A percentile compares a stretch with the other conserved stretches of the same genome.
Evolutionary conservation across 2,329 filamentous ascomycete genomes (phyloP).

Genomic region (Macroventuria anomochaeta): DNA sequence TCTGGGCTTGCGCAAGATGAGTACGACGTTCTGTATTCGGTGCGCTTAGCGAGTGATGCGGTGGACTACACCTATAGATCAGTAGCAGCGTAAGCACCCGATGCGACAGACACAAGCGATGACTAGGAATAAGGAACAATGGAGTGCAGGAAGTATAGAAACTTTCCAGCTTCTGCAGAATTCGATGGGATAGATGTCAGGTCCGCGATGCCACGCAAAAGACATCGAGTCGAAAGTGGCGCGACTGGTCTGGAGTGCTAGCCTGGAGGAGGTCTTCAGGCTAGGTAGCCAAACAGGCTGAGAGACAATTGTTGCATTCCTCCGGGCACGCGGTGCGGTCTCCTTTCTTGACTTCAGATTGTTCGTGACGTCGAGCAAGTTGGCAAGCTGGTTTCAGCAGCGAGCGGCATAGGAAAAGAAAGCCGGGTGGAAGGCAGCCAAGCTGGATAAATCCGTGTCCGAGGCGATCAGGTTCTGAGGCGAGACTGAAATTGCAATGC

Average conservation of each 20-base stretch:
- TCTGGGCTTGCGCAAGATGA: neutral
- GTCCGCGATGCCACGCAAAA: neutral
- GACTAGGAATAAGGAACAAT: no score
- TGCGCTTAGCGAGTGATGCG: neutral
- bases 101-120: no score
- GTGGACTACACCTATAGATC: neutral
- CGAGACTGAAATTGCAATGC: slow-evolving; percentile 4
- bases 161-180: neutral
- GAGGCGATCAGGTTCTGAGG: neutral
- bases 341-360: neutral
- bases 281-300: neutral
- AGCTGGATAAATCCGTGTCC: slow-evolving; percentile 5
- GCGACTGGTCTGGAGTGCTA: neutral
- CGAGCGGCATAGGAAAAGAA: neutral
- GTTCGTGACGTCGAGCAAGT: neutral
- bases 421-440: neutral
- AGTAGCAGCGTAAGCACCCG: neutral
- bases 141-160: neutral
- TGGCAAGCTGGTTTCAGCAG: neutral
- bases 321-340: neutral
- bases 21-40: neutral
- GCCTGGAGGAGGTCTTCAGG: neutral
- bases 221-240: neutral
- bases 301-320: neutral
- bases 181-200: neutral